Evolutionary conservation across 2,329 filamentous ascomycete species (phyloP).

Genomic region (Colletotrichum sansevieriae): DNA sequence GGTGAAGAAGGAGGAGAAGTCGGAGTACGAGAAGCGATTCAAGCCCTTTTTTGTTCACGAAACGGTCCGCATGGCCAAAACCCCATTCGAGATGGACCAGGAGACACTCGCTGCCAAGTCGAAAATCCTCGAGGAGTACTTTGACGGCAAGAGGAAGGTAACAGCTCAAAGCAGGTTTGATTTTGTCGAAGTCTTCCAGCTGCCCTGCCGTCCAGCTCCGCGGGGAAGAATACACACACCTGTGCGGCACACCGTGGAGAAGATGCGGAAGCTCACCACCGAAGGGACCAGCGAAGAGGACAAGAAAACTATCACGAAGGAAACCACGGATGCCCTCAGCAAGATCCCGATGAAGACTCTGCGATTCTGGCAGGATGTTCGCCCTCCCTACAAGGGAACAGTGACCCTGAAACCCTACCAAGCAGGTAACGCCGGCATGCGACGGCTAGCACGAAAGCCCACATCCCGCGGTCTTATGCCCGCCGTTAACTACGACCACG

Average conservation of each 20-base stretch:
- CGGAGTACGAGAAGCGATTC: conserved; percentile 78
- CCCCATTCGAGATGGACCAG: conserved; percentile 69
- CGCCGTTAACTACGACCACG: conserved; percentile 83
- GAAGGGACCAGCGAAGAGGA: conserved; percentile 53
- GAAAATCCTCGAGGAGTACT: conserved; percentile 64
- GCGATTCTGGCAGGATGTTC: conserved; percentile 73
- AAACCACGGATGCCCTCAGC: conserved; percentile 58
- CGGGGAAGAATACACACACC: conserved; percentile 64
- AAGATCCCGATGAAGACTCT: conserved; percentile 73
- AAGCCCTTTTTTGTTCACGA: conserved; percentile 84
- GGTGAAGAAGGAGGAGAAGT: conserved; percentile 47
- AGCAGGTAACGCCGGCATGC: conserved; percentile 60
- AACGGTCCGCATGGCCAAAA: conserved; percentile 77
- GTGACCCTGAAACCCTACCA: conserved; percentile 70
- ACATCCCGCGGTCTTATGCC: conserved; percentile 65
- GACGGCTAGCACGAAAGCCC: conserved; percentile 67
- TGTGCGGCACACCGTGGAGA: conserved; percentile 73
- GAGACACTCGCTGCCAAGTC: conserved; percentile 67
- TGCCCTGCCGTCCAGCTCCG: conserved; percentile 53
- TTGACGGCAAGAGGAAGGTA: conserved; percentile 60
- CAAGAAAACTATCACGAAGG: conserved; percentile 49
- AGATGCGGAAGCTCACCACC: conserved; percentile 62
- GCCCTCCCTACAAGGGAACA: conserved; percentile 80
- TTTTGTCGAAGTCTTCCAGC: conserved; percentile 59
- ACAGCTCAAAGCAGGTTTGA: conserved; percentile 56